Base-by-base conservation (phyloP, 257 asterid genomes). In the Catharanthus roseus region DNA sequence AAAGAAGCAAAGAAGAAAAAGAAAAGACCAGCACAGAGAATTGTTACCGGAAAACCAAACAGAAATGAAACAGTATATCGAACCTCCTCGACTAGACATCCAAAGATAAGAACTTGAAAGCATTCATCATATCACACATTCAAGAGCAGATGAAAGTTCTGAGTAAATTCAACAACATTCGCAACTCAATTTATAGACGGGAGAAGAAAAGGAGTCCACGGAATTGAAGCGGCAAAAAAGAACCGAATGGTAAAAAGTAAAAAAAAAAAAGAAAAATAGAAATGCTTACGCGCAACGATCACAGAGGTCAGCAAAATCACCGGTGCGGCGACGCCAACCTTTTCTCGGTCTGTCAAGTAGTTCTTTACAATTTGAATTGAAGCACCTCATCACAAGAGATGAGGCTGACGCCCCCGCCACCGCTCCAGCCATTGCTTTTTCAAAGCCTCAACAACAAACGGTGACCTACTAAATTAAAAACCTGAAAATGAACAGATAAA, bases 311-410 rank as follows among this genome's bases (percentile, higher is more conserved):
- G 96, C 97, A 77, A 81, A 91, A 72, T 93, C 96, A 69, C 99
- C 99, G 60, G 96, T 85, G 58, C 96, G 96, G 77, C 97, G 92
- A 33, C 99, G 95, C 99, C 99, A 91, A 42, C 99, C 99, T 67
- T 82, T 82, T 70, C 82, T 82, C 72, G 87, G 79, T 75, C 49
- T 83, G 54, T 84, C 89, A 71, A 92, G 42, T 45, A 74, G 53
- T 74, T 75, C 84, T 62, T 83, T 88, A 82, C 99, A 93, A 86
- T 78, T 86, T 2, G 90, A 84, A 84, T 93, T 93, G 77, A 91
- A 93, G 84, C 99, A 93, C 49, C 75, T 82, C 72, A 83, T 31
- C 78, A 57, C 83, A 24, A n/a, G n/a, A n/a, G n/a, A n/a, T n/a
- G n/a, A n/a, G n/a, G 66, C 44, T 6, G 81, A 67, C 62, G 82